phyloP scores from a whole-genome alignment of 345 rosid genomes.

The Odontarrhena argentea region DNA sequence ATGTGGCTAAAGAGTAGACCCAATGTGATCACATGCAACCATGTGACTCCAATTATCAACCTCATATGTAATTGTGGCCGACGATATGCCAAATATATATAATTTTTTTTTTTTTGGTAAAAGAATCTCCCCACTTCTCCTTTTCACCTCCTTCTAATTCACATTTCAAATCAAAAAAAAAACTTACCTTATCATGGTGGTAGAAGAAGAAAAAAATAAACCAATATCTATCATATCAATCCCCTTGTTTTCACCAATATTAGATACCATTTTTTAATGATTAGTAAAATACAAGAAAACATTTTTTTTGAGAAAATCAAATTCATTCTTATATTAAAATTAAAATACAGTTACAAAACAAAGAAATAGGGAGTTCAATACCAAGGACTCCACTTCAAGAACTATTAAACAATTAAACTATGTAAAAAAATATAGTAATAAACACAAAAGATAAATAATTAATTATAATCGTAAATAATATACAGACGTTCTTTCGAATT shows the following conservation, averaged over 20 bases:
- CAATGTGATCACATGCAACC: slow-evolving; percentile 44
- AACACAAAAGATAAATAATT: too few relatives aligned
- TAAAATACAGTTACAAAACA: too few relatives aligned
- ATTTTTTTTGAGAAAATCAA: too few relatives aligned
- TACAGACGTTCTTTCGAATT: too few relatives aligned
- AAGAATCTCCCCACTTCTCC: neutral
- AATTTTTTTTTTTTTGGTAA: neutral
- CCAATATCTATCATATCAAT: neutral
- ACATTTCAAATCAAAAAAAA: neutral
- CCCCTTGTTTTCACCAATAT: neutral
- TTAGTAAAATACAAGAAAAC: too few relatives aligned
- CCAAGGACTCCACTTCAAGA: too few relatives aligned
- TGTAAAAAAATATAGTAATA: too few relatives aligned
- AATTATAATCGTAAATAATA: too few relatives aligned
- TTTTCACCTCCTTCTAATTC: neutral
- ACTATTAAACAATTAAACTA: too few relatives aligned
- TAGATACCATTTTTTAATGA: neutral
- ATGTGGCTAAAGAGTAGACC: slow-evolving; percentile 45
- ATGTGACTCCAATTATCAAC: slow-evolving; percentile 45
- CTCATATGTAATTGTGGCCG: slow-evolving; percentile 41
- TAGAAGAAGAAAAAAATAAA: neutral
- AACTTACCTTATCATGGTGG: neutral
- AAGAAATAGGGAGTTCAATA: too few relatives aligned
- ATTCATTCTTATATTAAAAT: too few relatives aligned
- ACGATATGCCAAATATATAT: slow-evolving; percentile 23